Percentiles rank a stretch among this genome's conserved stretches.
Conservation (phyloP, 768 basidiomycete species). For the Phlebiopsis gigantea region DNA sequence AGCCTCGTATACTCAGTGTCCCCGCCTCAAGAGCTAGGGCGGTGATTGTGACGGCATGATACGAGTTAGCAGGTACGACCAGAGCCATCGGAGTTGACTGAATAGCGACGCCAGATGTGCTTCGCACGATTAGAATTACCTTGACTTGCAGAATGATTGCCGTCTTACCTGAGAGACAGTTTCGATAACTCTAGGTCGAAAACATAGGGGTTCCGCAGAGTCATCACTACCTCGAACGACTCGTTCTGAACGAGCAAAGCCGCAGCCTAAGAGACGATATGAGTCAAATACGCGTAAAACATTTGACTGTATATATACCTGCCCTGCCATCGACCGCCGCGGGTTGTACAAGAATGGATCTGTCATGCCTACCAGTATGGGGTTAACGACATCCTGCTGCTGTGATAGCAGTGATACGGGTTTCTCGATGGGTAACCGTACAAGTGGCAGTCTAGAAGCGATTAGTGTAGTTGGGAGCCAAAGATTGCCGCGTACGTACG, state of each 20-base stretch:
- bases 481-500: conserved; percentile 43
- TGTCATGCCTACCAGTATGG: conserved; percentile 51
- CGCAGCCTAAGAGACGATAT: conserved; percentile 37
- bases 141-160: neutral
- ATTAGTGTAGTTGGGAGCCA: conserved; percentile 10
- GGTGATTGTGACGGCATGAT: conserved; percentile 66
- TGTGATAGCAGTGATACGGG: conserved; percentile 49
- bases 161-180: conserved; percentile 67
- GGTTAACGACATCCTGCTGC: conserved; percentile 29
- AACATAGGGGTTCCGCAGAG: conserved; percentile 86
- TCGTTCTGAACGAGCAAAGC: conserved; percentile 79
- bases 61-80: conserved; percentile 66
- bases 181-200: conserved; percentile 88
- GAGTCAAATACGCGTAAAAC: neutral
- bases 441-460: conserved; percentile 53
- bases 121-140: conserved; percentile 25
- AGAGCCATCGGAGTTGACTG: conserved; percentile 59
- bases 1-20: conserved; percentile 68
- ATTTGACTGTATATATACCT: conserved; percentile 35
- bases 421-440: conserved; percentile 72
- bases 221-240: conserved; percentile 71
- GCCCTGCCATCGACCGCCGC: conserved; percentile 50
- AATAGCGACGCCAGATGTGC: conserved; percentile 78
- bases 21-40: conserved; percentile 67
- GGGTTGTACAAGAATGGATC: conserved; percentile 95